These are phyloP conservation scores for Moesziomyces sp. DNA, from an alignment of 1,284 basidiomycete genomes.

Conservation along the genomic window DNA sequence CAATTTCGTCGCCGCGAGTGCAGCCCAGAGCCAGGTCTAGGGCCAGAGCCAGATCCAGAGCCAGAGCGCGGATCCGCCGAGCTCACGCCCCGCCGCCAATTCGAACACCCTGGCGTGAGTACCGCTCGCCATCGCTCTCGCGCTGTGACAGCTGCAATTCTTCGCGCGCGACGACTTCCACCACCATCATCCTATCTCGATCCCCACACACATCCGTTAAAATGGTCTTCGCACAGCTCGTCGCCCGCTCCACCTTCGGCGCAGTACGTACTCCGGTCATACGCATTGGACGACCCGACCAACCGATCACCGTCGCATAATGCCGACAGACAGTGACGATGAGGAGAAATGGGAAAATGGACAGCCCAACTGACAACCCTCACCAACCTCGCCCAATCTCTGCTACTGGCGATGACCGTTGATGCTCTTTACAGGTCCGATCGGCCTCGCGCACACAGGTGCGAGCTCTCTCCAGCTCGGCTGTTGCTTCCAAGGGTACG, in stretches of 20 bases:
- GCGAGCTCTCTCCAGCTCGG: slow-evolving; percentile 62
- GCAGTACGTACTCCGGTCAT: slow-evolving; percentile 39
- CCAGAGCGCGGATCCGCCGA: neutral
- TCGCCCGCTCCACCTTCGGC: slow-evolving; percentile 44
- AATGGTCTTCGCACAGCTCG: slow-evolving; percentile 43
- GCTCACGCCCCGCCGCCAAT: too few relatives aligned
- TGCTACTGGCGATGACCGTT: neutral
- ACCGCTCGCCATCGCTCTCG: slow-evolving; percentile 11
- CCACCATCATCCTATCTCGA: slow-evolving; percentile 11
- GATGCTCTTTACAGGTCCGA: slow-evolving; percentile 35
- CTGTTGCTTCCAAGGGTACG: slow-evolving; percentile 62
- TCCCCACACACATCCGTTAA: slow-evolving; percentile 7
- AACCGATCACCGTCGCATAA: neutral
- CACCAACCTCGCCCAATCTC: neutral
- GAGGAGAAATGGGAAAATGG: too few relatives aligned
- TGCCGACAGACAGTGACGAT: too few relatives aligned
- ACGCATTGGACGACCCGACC: neutral
- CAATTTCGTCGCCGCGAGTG: neutral
- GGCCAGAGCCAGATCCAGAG: too few relatives aligned
- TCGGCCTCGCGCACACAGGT: slow-evolving; percentile 47
- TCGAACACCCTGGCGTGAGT: neutral
- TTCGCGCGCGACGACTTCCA: neutral
- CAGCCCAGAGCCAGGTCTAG: neutral
- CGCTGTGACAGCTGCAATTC: neutral
- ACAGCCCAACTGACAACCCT: slow-evolving; percentile 18